phyloP scores from a whole-genome alignment of 75 land plant genomes.

The Pinus tabuliformis region DNA sequence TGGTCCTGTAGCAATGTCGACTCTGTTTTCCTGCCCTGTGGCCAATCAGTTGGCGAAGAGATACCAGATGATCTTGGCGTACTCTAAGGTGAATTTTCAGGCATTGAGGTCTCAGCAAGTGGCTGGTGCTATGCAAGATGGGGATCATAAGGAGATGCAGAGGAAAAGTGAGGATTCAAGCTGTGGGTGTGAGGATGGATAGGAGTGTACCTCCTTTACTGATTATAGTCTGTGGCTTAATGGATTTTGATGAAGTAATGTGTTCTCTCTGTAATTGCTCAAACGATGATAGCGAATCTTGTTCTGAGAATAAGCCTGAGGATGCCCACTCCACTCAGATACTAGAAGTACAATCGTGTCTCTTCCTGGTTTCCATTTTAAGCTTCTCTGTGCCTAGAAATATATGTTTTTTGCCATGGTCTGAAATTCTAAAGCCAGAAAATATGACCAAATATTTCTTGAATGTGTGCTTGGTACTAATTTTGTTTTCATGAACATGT shows the following conservation, averaged over 20 bases:
- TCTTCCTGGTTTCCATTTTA: too few species aligned
- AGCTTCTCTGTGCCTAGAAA: too few species aligned
- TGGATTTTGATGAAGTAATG: slow-evolving; percentile 23
- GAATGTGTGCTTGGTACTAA: neutral
- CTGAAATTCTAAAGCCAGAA: too few species aligned
- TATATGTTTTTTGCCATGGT: too few species aligned
- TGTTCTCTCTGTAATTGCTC: slow-evolving; percentile 20
- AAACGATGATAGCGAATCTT: slow-evolving; percentile 12
- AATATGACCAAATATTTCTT: too few species aligned
- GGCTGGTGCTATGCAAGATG: neutral
- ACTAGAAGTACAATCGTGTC: neutral
- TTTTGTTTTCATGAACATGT: neutral
- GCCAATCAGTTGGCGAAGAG: too few species aligned
- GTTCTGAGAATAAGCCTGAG: neutral
- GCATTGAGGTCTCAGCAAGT: neutral
- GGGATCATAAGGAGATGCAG: neutral
- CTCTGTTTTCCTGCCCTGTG: too few species aligned
- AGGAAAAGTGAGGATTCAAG: slow-evolving; percentile 10
- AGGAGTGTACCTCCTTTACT: slow-evolving; percentile 23
- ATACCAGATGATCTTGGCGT: too few species aligned
- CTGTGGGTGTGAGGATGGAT: slow-evolving; percentile 38
- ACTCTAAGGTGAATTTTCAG: neutral
- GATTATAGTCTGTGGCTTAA: slow-evolving; percentile 39
- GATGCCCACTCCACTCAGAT: neutral
- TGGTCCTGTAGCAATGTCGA: too few species aligned